A percentile compares a stretch with the other conserved stretches of the same genome.
Conservation (phyloP, 73 alveolate genomes). For the Tetrahymena elliotti region DNA sequence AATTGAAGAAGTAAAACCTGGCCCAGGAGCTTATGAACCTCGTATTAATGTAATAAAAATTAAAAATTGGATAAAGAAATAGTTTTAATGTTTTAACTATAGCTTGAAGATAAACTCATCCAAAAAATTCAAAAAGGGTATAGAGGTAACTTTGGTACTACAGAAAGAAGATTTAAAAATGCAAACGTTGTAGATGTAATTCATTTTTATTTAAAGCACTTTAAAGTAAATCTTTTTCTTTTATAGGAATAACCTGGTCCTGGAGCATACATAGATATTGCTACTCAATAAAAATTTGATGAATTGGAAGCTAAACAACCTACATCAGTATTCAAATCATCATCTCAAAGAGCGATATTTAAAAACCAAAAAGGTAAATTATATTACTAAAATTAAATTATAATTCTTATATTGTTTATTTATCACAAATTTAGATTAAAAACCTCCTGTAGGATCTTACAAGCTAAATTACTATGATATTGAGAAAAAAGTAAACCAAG, state of each 20-base stretch:
- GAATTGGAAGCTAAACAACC: conserved; percentile 7
- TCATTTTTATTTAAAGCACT: background rate
- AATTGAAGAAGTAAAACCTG: background rate
- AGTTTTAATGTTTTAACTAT: background rate
- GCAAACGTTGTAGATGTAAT: background rate
- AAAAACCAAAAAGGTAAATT: background rate
- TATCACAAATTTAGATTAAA: background rate
- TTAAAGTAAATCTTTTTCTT: background rate
- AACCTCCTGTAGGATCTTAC: conserved; percentile 8
- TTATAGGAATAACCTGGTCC: conserved; percentile 15
- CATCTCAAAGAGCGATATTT: conserved; percentile 12
- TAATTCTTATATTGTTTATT: too few species aligned
- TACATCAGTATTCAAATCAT: conserved; percentile 18
- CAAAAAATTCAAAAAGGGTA: background rate
- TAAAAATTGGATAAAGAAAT: background rate
- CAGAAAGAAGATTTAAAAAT: background rate
- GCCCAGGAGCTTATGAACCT: background rate
- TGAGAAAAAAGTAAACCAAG: conserved; percentile 4
- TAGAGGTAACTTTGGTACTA: background rate
- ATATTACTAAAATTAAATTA: background rate
- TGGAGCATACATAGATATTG: conserved; percentile 21
- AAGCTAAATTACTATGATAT: conserved; percentile 1
- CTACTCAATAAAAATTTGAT: background rate
- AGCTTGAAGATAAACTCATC: background rate
- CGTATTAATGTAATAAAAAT: background rate